Conservation (phyloP, 2,329 filamentous ascomycete species). For the Leptographium lundbergii region DNA sequence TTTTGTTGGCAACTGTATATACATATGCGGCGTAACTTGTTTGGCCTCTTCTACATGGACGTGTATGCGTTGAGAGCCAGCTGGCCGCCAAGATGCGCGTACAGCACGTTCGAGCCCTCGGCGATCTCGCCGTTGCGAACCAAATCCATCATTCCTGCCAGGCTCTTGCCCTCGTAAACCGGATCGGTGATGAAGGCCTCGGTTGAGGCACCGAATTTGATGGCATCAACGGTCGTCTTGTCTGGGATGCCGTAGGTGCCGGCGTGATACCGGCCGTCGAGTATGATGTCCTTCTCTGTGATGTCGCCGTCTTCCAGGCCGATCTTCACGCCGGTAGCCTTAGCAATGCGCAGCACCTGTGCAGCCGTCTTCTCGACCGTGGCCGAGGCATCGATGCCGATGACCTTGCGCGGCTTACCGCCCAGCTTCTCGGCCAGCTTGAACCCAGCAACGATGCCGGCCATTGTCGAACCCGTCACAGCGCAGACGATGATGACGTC, state of each 20-base stretch:
- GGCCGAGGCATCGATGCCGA: conserved; percentile 55
- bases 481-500: conserved; percentile 57
- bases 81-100: conserved; percentile 60
- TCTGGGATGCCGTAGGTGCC: conserved; percentile 57
- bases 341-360: conserved; percentile 55
- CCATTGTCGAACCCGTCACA: conserved; percentile 59
- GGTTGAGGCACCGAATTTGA: conserved; percentile 52
- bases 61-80: conserved; percentile 58
- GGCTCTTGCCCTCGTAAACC: conserved; percentile 64
- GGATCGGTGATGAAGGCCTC: conserved; percentile 66
- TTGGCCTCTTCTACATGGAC: conserved; percentile 16
- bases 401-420: conserved; percentile 35
- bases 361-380: conserved; percentile 48
- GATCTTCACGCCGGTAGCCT: conserved; percentile 48
- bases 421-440: conserved; percentile 43
- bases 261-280: conserved; percentile 54
- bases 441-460: conserved; percentile 61
- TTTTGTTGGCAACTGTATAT: background rate
- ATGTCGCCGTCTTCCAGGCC: conserved; percentile 48
- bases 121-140: conserved; percentile 48
- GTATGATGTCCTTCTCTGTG: conserved; percentile 45
- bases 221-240: conserved; percentile 51
- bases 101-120: conserved; percentile 51
- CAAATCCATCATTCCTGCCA: conserved; percentile 60
- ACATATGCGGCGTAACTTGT: background rate